Evolutionary conservation across 345 rosid species (phyloP).

Genomic region (Reutealis trisperma): DNA sequence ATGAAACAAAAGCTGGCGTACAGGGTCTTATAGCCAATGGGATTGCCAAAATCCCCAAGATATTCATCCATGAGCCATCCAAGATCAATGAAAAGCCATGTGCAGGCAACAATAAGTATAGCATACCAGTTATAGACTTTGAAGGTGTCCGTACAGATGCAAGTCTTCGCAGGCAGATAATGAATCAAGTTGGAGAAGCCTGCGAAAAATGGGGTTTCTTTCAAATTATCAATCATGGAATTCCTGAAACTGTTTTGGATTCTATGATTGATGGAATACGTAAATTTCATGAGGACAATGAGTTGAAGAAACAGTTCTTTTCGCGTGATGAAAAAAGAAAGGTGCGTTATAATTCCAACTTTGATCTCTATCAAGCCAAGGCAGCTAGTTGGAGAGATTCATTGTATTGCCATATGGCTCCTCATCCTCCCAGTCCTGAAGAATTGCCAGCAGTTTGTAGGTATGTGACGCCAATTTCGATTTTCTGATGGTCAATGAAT

Average conservation of each 20-base stretch:
- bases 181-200: not conserved
- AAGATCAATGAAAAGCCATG: not conserved
- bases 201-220: constrained; percentile 16
- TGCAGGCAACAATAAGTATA: not conserved
- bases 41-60: not conserved
- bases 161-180: not conserved
- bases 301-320: constrained; percentile 14
- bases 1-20: constrained; percentile 9
- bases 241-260: not conserved
- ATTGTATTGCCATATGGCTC: not conserved
- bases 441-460: constrained; percentile 21
- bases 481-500: too few species aligned
- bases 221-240: constrained; percentile 14
- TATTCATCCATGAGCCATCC: not conserved
- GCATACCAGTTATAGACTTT: constrained; percentile 8
- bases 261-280: not conserved
- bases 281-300: constrained; percentile 8
- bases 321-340: constrained; percentile 13
- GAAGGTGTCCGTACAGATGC: not conserved
- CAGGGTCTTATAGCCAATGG: not conserved
- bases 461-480: not conserved
- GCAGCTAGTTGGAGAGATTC: constrained; percentile 27
- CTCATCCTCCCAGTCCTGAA: constrained; percentile 17
- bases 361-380: constrained; percentile 9
- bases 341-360: constrained; percentile 19